Percentiles rank a stretch among this genome's conserved stretches.
phyloP scores from a whole-genome alignment of 73 alveolate genomes.

The Uronychia binucleata region DNA sequence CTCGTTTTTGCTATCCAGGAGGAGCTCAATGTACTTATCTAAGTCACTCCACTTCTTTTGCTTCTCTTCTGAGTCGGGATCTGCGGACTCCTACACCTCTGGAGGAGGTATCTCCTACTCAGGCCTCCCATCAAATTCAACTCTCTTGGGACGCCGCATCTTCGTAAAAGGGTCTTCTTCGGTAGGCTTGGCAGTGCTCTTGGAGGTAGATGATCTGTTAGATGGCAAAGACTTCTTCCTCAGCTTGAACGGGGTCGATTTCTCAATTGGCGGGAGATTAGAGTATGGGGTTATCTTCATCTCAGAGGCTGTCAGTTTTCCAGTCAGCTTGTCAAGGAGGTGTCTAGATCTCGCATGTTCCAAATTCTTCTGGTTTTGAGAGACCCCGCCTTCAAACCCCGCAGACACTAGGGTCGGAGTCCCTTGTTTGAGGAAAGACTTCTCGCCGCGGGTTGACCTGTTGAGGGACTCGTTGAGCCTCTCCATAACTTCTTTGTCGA shows the following conservation, averaged over 20 bases:
- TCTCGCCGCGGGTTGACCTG: slow-evolving; percentile 2
- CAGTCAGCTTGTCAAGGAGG: slow-evolving; percentile 49
- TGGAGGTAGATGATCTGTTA: background rate
- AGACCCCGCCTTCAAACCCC: slow-evolving; percentile 49
- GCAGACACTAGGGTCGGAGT: slow-evolving; percentile 44
- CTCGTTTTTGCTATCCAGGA: slow-evolving; percentile 39
- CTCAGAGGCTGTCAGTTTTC: slow-evolving; percentile 12
- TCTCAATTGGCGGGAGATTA: background rate
- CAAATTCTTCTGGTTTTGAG: slow-evolving; percentile 27
- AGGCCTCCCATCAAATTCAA: background rate
- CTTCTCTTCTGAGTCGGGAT: slow-evolving; percentile 11
- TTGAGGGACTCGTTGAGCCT: slow-evolving; percentile 31
- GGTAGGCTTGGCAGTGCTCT: background rate
- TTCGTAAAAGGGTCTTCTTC: background rate
- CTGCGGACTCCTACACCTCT: slow-evolving; percentile 3
- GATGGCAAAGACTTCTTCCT: background rate
- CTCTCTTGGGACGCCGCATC: background rate
- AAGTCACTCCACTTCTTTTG: slow-evolving; percentile 48
- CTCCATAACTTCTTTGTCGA: slow-evolving; percentile 21
- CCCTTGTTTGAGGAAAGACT: slow-evolving; percentile 12
- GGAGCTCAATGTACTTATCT: slow-evolving; percentile 45
- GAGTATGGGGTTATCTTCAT: background rate
- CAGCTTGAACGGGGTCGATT: background rate
- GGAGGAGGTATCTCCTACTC: background rate
- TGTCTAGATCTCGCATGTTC: slow-evolving; percentile 35